Base-by-base conservation (phyloP, 768 basidiomycete genomes). In the Lactifluus pinguis region DNA sequence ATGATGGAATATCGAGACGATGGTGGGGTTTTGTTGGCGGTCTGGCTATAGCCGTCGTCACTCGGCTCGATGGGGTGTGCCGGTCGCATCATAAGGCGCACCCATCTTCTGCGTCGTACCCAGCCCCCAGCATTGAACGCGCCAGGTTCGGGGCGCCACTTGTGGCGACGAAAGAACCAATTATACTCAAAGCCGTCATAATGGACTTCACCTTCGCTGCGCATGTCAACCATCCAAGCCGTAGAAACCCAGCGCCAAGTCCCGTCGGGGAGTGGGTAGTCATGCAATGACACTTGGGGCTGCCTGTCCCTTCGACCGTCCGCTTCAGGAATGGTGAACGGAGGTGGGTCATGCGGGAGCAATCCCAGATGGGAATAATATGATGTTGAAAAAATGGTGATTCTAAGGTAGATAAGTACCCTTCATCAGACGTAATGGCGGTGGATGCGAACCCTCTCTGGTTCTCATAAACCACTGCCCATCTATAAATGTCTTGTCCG, bases 201-300 rank as follows among this genome's bases (percentile, higher is more conserved):
- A 66, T 90, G 87, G 3, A 90, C 85, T 66, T 86, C 80, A 53
- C 87, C 87, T 25, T 87, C 83, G 32, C 83, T 81, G 45, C 86
- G 86, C 89, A 92, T 92, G 74, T 92, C 90, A 60, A 92, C 82
- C 87, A 92, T 87, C 89, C 89, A 92, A 7, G 80, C 72, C 47
- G 80, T 80, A 45, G 87, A 89, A 1, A 90, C 83, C 89, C 89
- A 92, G 54, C 74, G 79, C 90, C 90, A 92, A 21, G 78, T 80
- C 25, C 87, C 89, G 65, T 91, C 87, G 2, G 89, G 89, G 29
- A 92, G 78, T 9, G 86, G 86, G 67, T 86, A 92, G 57, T 79
- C 78, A 4, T 73, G 69, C 5, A 89, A 77, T 8, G 83, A 76
- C 52, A 87, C 75, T 3, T 80, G 79, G 0, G 83, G 79, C 63